Conservation (phyloP, 805 yeast species). For the Teunomyces lycoperdinae region DNA sequence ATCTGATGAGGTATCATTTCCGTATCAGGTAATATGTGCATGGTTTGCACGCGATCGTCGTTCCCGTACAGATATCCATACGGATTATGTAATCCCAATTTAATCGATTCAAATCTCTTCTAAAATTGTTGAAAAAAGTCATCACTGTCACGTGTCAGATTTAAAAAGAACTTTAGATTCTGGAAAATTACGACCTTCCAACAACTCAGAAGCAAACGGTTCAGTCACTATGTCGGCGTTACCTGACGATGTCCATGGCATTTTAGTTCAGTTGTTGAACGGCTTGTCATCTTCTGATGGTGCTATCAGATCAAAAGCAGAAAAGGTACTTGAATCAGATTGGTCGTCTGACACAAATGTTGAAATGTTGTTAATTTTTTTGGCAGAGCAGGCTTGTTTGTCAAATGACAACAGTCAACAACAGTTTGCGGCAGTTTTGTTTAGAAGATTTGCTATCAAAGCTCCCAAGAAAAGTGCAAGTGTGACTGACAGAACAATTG, state of each 20-base stretch:
- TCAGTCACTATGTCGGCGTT: conserved; percentile 26
- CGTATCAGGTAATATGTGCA: no score
- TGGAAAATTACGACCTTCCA: not conserved
- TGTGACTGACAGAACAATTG: conserved; percentile 76
- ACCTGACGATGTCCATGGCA: conserved; percentile 58
- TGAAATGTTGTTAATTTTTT: conserved; percentile 67
- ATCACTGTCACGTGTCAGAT: conserved; percentile 4
- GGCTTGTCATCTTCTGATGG: conserved; percentile 76
- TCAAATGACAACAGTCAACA: conserved; percentile 60
- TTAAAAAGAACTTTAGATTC: not conserved
- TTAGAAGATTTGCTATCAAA: conserved; percentile 80
- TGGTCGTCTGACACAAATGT: conserved; percentile 73
- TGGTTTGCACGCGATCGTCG: no score
- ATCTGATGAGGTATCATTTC: no score
- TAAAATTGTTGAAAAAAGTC: not conserved
- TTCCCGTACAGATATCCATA: no score
- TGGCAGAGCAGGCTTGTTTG: conserved; percentile 72
- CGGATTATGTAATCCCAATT: no score
- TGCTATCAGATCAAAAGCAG: conserved; percentile 72
- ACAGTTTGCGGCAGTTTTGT: conserved; percentile 82
- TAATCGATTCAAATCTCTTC: not conserved
- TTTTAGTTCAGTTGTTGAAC: conserved; percentile 53
- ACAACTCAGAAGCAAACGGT: not conserved
- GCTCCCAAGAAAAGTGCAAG: conserved; percentile 65
- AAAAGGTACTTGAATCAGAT: conserved; percentile 62